A percentile compares a stretch with the other conserved stretches of the same genome.
phyloP scores from a whole-genome alignment of 805 yeast species.

The Candida boleticola region DNA sequence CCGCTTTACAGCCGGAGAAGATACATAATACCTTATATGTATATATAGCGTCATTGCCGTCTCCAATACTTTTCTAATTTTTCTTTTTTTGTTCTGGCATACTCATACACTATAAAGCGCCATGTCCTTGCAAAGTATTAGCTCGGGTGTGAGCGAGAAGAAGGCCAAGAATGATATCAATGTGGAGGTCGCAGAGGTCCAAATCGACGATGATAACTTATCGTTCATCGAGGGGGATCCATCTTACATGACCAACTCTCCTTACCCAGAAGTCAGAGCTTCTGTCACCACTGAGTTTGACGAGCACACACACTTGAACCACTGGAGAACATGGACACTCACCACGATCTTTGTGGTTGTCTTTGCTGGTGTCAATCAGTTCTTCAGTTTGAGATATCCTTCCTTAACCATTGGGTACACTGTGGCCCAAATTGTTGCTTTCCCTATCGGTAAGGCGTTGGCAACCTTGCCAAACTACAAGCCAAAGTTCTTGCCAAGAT shows the following conservation, averaged over 20 bases:
- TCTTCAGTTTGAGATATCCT: constrained; percentile 25
- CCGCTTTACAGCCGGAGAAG: no score
- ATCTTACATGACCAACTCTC: constrained; percentile 20
- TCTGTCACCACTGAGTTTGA: constrained; percentile 19
- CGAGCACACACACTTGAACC: constrained; percentile 10
- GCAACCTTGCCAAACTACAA: constrained; percentile 3
- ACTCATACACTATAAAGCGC: no score
- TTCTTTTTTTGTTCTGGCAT: no score
- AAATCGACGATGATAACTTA: constrained; percentile 10
- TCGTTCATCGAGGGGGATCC: constrained; percentile 14
- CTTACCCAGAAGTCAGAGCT: constrained; percentile 31
- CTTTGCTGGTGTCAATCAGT: constrained; percentile 25
- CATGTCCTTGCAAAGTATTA: no score
- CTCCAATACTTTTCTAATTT: no score
- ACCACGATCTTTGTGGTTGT: constrained; percentile 19
- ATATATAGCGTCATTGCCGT: no score
- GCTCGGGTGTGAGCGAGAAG: no score
- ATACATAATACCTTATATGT: no score
- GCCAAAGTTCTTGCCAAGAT: constrained; percentile 16
- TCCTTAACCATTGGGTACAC: constrained; percentile 21
- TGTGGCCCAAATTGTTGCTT: constrained; percentile 24
- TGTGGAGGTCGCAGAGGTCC: constrained; percentile 1
- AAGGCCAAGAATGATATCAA: neutral
- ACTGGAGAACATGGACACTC: constrained; percentile 15
- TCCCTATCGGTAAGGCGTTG: constrained; percentile 16